Evolutionary conservation across 2,329 filamentous ascomycete genomes (phyloP).

Genomic region (Capronia coronata): DNA sequence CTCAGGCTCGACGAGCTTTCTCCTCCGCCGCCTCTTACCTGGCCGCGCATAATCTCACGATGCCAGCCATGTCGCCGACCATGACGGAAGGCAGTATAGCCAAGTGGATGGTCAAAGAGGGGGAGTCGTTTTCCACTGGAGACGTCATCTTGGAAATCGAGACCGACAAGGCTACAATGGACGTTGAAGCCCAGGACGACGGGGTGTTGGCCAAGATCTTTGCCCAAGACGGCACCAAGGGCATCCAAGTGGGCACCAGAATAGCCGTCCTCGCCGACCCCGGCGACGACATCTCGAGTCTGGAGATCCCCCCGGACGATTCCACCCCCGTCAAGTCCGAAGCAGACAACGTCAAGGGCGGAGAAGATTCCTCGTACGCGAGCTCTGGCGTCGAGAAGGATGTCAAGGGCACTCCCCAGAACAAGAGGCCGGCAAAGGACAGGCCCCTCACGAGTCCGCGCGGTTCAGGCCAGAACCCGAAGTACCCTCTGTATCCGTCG

Average conservation of each 20-base stretch:
- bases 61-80: constrained; percentile 85
- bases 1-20: constrained; percentile 21
- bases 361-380: constrained; percentile 20
- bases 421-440: constrained; percentile 23
- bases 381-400: constrained; percentile 28
- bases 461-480: constrained; percentile 37
- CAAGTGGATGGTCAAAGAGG: constrained; percentile 79
- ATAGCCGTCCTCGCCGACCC: constrained; percentile 78
- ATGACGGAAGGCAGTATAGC: constrained; percentile 93
- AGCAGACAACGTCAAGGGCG: constrained; percentile 23
- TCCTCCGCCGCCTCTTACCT: constrained; percentile 33
- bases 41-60: constrained; percentile 79
- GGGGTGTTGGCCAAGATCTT: constrained; percentile 76
- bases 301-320: constrained; percentile 70
- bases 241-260: constrained; percentile 67
- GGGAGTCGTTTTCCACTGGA: constrained; percentile 69
- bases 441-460: constrained; percentile 21
- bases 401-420: constrained; percentile 17
- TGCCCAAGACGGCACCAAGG: constrained; percentile 65
- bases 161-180: constrained; percentile 92
- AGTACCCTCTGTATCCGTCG: constrained; percentile 59
- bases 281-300: constrained; percentile 67
- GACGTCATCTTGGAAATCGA: constrained; percentile 89
- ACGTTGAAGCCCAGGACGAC: constrained; percentile 87
- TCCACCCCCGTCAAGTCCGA: constrained; percentile 24